Base-by-base conservation (phyloP, 176 grass and related monocot species). In the barley (Hordeum vulgare) region DNA sequence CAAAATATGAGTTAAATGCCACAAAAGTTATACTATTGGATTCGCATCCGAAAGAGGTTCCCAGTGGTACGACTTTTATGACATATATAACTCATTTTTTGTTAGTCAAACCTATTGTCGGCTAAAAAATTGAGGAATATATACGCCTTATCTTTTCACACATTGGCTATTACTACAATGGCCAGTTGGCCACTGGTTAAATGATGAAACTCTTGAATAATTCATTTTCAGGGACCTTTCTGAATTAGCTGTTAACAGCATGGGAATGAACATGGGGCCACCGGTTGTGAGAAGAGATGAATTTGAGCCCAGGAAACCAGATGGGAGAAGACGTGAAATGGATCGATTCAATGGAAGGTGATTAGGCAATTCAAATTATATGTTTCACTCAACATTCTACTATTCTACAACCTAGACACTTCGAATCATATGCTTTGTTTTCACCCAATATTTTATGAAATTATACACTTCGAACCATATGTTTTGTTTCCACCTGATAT, bases 251-350 rank as follows among this genome's bases (percentile, higher is more conserved):
- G 81, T 99, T 23, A 88, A 90, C 33, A 78, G 88, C 62, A 92
- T 92, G 83, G 91, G 83, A 72, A 89, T 99, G 90, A 96, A 91
- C 80, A 90, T 94, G 84, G 88, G 86, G 28, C 93, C 81, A 71
- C 93, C 87, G 42, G 66, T 88, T 86, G 77, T 94, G 66, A 76
- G 84, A 59, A 86, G 91, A 72, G 93, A 91, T n/a, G 89, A 96
- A 86, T 80, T 91, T 76, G 84, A 91, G 80, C 74, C 66, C 21
- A 90, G 87, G 51, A 91, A 90, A 88, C 86, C 84, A 88, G 91
- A 97, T 80, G 91, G 84, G 68, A 90, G 86, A 45, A 86, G 90
- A 53, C 78, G 54, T 34, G 89, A 91, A 75, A 88, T 90, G 78
- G 94, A 91, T 25, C 86, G 91, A 81, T 84, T 77, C 8, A 89